These are phyloP conservation scores for Dipteronia dyeriana DNA, from an alignment of 345 rosid genomes.

Conservation along the genomic window DNA sequence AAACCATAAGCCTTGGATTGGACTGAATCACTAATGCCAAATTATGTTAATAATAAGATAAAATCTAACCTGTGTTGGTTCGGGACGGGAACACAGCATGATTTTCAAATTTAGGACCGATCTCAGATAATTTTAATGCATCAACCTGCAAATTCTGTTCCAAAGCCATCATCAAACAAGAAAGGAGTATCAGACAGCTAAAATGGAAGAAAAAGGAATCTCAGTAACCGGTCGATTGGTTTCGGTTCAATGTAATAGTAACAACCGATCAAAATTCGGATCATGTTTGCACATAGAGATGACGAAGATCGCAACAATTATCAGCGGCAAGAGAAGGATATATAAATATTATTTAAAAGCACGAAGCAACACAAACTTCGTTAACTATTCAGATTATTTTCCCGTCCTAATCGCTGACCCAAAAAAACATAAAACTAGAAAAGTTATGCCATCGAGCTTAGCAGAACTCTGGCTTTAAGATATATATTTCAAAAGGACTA, in stretches of 20 bases:
- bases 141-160: slow-evolving; percentile 79
- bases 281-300: neutral
- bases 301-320: neutral
- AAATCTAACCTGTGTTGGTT: slow-evolving; percentile 83
- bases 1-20: neutral
- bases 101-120: slow-evolving; percentile 93
- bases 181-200: slow-evolving; percentile 4
- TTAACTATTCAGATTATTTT: too few species aligned
- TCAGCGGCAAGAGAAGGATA: neutral
- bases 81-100: slow-evolving; percentile 89
- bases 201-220: slow-evolving; percentile 5
- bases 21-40: neutral
- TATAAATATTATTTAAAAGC: neutral
- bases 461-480: too few species aligned
- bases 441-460: too few species aligned
- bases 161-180: slow-evolving; percentile 4
- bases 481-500: neutral
- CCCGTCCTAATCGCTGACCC: too few species aligned
- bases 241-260: neutral
- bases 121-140: slow-evolving; percentile 68
- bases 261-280: neutral
- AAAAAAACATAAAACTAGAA: too few species aligned
- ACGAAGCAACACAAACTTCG: neutral
- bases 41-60: slow-evolving; percentile 8
- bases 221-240: neutral